phyloP scores from a whole-genome alignment of 208 protist species.

The Trypanosomatidae sp. region DNA sequence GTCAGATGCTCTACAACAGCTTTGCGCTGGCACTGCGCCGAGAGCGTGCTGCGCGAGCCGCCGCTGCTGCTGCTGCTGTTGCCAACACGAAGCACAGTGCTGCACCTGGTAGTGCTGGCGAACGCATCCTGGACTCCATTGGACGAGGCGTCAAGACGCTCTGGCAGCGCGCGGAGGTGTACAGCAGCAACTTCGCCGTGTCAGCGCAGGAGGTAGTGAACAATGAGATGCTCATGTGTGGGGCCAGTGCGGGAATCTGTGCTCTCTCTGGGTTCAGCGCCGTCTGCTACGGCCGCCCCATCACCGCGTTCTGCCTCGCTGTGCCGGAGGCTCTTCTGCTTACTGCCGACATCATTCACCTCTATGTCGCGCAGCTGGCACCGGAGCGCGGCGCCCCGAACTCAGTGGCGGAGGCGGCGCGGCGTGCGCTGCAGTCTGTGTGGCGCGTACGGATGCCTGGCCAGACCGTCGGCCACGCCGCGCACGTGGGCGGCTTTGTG shows the following conservation, averaged over 20 bases:
- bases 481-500: constrained; percentile 65
- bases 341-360: constrained; percentile 13
- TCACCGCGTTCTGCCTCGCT: constrained; percentile 31
- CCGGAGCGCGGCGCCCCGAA: neutral
- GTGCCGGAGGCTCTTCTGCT: constrained; percentile 37
- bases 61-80: constrained; percentile 1
- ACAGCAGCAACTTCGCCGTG: constrained; percentile 20
- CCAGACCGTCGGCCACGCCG: constrained; percentile 57
- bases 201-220: constrained; percentile 36
- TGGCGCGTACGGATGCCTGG: constrained; percentile 34
- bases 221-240: constrained; percentile 55
- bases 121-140: neutral
- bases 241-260: constrained; percentile 53
- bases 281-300: constrained; percentile 37
- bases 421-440: constrained; percentile 12
- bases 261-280: constrained; percentile 61
- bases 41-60: constrained; percentile 7
- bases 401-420: constrained; percentile 1
- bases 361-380: constrained; percentile 11
- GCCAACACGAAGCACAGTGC: neutral
- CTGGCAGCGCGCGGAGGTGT: constrained; percentile 13
- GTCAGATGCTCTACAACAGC: constrained; percentile 60
- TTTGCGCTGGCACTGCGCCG: constrained; percentile 23
- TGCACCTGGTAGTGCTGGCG: constrained; percentile 1
- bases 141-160: neutral